Conservation (phyloP, 148 eudicot species). For the Fagopyrum homotropicum region DNA sequence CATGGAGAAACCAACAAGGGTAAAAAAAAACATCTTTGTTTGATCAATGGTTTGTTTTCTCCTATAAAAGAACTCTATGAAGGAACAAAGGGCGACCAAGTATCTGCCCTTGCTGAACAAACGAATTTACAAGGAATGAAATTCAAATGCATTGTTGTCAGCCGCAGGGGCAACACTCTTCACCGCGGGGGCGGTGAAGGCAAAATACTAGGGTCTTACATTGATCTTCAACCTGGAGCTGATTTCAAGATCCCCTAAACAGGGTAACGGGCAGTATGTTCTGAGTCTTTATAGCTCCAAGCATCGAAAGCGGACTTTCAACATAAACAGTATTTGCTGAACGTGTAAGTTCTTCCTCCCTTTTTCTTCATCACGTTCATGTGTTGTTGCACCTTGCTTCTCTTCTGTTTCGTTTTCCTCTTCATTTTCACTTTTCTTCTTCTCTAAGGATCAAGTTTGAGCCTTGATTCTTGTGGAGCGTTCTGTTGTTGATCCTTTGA, state of each 20-base stretch:
- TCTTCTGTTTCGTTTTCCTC: too few species aligned
- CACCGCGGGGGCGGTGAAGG: too few species aligned
- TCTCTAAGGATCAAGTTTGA: too few species aligned
- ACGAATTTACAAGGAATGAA: conserved; percentile 79
- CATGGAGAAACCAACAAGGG: conserved; percentile 73
- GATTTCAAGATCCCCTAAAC: conserved; percentile 83
- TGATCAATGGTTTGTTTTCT: conserved; percentile 64
- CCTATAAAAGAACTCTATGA: conserved; percentile 76
- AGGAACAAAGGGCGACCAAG: conserved; percentile 95
- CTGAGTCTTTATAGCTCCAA: conserved; percentile 91
- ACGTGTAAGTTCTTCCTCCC: too few species aligned
- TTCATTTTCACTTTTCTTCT: too few species aligned
- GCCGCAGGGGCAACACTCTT: too few species aligned
- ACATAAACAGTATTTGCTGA: conserved; percentile 67
- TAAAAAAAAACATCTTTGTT: conserved; percentile 72
- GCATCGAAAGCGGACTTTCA: conserved; percentile 63
- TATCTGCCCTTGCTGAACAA: conserved; percentile 69
- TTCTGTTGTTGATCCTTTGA: too few species aligned
- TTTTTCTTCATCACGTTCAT: too few species aligned
- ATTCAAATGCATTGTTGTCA: conserved; percentile 76
- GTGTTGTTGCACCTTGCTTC: too few species aligned
- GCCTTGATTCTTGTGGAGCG: too few species aligned
- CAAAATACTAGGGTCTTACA: too few species aligned
- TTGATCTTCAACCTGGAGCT: conserved; percentile 67
- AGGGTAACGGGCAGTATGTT: conserved; percentile 81